Evolutionary conservation across 179 eudicot genomes (phyloP), one percentile per base, ranked within the genome.

Genomic region (Carnegiea gigantea): DNA sequence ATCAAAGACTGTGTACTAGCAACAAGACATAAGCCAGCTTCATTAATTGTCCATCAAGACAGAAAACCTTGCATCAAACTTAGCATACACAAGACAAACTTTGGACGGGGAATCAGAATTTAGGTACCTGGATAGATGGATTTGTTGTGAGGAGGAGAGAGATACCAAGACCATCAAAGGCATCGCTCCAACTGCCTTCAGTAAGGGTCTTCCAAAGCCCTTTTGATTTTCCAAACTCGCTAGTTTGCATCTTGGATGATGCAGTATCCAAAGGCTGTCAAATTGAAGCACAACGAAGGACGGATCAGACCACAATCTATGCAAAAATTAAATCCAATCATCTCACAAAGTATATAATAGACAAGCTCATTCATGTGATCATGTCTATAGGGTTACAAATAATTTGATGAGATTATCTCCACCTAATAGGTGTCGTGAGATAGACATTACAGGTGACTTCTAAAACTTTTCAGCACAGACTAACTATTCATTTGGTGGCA

Each of bases 1-100:
- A 93, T 96, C 99, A 85, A 96, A 96, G 59, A 89, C 92, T 24
- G 99, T 96, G 86, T 94, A 96, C 99, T 95, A 91, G 84, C 10
- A 74, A 44, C 36, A 78, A 0, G 59, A 44, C 28, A 73, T 9
- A 60, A 60, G 48, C 79, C 68, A 75, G 79, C 76, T 62, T 65
- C 62, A 43, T 62, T 23, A 70, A 57, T 43, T 62, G 51, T 82
- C 24, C 20, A 28, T 53, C 8, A 51, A 18, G 14, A 57, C n/a
- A 21, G 15, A 68, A 57, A 11, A 51, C n/a, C 59, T 21, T 43
- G 14, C 28, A 43, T 79, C 7, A 67, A 73, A 76, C 30, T 65
- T 3, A 28, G 20, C 75, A 44, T 36, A 4, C 13, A 77, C 57
- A 48, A 5, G n/a, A 57, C 62, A 57, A 57, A 5, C n/a, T 57